A percentile compares a stretch with the other conserved stretches of the same genome.
Conservation (phyloP, 164 flowering plant genomes). For the Chimonanthus salicifolius region DNA sequence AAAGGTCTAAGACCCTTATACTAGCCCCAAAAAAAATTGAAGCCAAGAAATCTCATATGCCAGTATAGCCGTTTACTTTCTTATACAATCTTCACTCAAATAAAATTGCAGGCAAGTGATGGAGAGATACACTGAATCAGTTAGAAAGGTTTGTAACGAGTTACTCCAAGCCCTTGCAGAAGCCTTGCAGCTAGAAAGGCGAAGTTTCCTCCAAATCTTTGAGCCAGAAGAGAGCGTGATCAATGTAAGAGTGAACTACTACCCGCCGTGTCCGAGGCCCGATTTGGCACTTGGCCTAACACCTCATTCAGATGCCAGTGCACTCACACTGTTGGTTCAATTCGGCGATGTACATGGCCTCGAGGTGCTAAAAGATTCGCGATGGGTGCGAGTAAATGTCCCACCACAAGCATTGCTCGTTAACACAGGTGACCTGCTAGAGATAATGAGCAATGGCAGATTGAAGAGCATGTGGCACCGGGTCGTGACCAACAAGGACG, state of each 20-base stretch:
- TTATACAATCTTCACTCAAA: not conserved
- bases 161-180: not conserved
- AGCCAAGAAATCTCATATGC: not conserved
- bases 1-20: not conserved
- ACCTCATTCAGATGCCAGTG: not conserved
- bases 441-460: slow-evolving; percentile 6
- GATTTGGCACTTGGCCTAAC: not conserved
- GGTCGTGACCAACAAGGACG: not conserved
- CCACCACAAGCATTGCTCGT: not conserved
- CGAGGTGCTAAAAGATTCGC: not conserved
- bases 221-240: not conserved
- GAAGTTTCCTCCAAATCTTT: not conserved
- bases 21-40: not conserved
- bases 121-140: not conserved
- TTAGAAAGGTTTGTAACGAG: not conserved
- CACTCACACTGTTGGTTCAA: not conserved
- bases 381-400: not conserved
- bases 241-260: not conserved
- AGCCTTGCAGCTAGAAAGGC: not conserved
- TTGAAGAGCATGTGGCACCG: slow-evolving; percentile 1
- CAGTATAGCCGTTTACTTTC: not conserved
- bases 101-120: not conserved
- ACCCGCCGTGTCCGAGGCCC: slow-evolving; percentile 7
- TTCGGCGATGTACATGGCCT: not conserved
- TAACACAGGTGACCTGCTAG: not conserved